phyloP scores from a whole-genome alignment of 805 yeast species.

The Myxozyma sirexii region DNA sequence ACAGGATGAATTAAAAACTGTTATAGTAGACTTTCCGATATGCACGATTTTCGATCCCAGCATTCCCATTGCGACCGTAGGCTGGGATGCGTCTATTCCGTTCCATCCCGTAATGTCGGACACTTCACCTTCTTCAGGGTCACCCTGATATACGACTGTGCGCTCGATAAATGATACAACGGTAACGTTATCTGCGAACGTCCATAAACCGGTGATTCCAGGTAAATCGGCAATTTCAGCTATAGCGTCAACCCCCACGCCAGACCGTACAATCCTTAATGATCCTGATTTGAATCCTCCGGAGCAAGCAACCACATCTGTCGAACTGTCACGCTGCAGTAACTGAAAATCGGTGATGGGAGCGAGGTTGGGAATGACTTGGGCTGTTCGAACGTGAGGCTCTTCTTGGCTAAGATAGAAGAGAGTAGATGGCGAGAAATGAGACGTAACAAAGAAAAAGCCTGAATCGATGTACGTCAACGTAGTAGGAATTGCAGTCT shows the following conservation, averaged over 20 bases:
- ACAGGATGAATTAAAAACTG: neutral
- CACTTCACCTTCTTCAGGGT: conserved; percentile 12
- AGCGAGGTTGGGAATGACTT: conserved; percentile 32
- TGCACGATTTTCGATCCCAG: conserved; percentile 7
- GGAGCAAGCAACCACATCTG: conserved; percentile 32
- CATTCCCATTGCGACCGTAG: conserved; percentile 21
- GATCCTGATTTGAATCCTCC: conserved; percentile 36
- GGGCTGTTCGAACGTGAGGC: conserved; percentile 26
- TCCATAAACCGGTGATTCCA: conserved; percentile 30
- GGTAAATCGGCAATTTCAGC: conserved; percentile 20
- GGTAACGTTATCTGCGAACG: conserved; percentile 18
- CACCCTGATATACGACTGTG: conserved; percentile 23
- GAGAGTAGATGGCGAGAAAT: conserved; percentile 32
- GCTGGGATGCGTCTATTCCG: conserved; percentile 9
- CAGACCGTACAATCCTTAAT: conserved; percentile 27
- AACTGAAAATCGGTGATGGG: conserved; percentile 35
- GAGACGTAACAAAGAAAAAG: conserved; percentile 35
- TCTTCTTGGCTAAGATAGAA: conserved; percentile 20
- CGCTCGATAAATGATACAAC: conserved; percentile 27
- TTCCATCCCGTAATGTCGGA: conserved; percentile 20
- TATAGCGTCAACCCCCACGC: conserved; percentile 29
- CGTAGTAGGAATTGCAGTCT: conserved; percentile 33
- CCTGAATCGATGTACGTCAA: conserved; percentile 29
- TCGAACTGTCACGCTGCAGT: conserved; percentile 16
- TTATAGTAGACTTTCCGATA: neutral